These are phyloP conservation scores for Acacia melanoxylon DNA, from an alignment of 306 rosid species.

Conservation along the genomic window DNA sequence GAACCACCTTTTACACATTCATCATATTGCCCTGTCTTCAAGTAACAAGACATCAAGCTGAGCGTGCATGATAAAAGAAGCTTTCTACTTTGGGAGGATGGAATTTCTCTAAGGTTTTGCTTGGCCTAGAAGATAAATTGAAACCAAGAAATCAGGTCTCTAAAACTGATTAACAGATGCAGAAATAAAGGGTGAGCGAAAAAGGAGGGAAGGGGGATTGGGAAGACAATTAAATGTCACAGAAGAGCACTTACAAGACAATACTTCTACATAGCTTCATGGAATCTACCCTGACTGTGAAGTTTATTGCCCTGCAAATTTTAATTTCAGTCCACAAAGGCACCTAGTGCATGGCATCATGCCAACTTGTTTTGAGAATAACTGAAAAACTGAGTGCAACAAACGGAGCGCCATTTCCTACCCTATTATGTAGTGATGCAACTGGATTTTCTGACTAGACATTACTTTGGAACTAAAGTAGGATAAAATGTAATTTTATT, in stretches of 20 bases:
- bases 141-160: constrained; percentile 21
- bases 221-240: constrained; percentile 17
- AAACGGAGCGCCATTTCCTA: background rate
- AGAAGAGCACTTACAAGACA: constrained; percentile 57
- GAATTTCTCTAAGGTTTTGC: constrained; percentile 68
- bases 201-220: no score
- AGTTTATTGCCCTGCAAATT: constrained; percentile 80
- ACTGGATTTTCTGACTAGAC: constrained; percentile 3
- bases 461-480: background rate
- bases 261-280: constrained; percentile 77
- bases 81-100: constrained; percentile 68
- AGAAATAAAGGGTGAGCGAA: background rate
- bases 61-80: constrained; percentile 88
- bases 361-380: constrained; percentile 19
- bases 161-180: background rate
- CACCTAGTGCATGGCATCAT: constrained; percentile 17
- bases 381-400: constrained; percentile 12
- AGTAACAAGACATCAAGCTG: constrained; percentile 94
- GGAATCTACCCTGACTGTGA: constrained; percentile 77
- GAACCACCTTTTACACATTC: constrained; percentile 89
- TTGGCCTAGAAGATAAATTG: constrained; percentile 64
- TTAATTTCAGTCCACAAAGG: constrained; percentile 34
- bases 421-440: constrained; percentile 10
- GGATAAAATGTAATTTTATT: background rate
- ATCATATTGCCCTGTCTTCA: constrained; percentile 76